Base-by-base conservation (phyloP, 2,329 filamentous ascomycete genomes). In the Phialemoniopsis sp. region DNA sequence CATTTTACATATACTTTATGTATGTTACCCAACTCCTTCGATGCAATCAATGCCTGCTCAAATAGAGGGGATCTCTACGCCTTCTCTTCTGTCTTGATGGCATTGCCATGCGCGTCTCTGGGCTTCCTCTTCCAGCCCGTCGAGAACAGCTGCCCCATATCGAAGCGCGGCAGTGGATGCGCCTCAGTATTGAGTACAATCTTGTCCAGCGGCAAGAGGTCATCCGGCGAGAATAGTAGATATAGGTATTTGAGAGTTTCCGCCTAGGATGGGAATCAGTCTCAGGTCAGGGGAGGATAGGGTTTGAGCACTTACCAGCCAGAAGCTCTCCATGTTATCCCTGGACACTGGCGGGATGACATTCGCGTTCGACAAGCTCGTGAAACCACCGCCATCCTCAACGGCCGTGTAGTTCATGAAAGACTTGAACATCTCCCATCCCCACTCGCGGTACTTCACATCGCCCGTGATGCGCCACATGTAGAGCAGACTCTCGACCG, bases 321-420 rank as follows among this genome's bases (percentile, higher is more conserved):
- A 98, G 67, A 97, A 97, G 58, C 89, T 94, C 67, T 98, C 93
- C 91, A 98, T 96, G 52, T 97, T 97, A 63, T 98, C 91, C 44
- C 80, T 74, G 34, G 71, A 68, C 13, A 69, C 61, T 1, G 89
- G 80, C 15, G 90, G 89, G 9, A 93, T 64, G 5, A 65, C 63
- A 48, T 84, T 82, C 18, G 89, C 90, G 56, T 94, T 80, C 14
- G 73, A 73, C 45, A 97, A 70, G 48, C 85, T 90, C 1, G 87
- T 89, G 57, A 94, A 97, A 0, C 89, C 89, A 30, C 82, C 82
- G 29, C 81, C 80, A 30, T 90, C 84, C 32, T 79, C 73, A 3
- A 95, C 85, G 7, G 85, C 80, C 1, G 88, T 95, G 62, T 95
- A 77, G 54, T 89, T 84, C 62, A 91, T 73, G 58, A 98, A 98